phyloP scores from a whole-genome alignment of 176 grass and related monocot species.

The Melocanna baccifera region DNA sequence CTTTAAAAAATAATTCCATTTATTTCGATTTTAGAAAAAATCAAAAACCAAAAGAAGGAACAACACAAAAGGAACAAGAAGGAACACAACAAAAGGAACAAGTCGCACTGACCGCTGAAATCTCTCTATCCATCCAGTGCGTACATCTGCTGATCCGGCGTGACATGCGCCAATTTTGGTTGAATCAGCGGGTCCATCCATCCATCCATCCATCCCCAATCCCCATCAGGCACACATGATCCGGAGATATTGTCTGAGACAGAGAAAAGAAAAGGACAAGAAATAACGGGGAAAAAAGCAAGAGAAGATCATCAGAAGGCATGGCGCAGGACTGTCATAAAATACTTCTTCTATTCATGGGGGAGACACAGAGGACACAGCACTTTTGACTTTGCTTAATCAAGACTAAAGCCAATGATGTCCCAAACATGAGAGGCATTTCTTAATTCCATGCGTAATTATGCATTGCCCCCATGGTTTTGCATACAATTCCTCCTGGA shows the following conservation, averaged over 20 bases:
- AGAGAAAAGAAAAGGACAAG: neutral
- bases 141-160: neutral
- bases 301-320: neutral
- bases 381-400: conserved; percentile 46
- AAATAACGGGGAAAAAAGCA: conserved; percentile 5
- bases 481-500: neutral
- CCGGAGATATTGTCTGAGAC: neutral
- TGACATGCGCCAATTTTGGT: conserved; percentile 14
- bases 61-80: neutral
- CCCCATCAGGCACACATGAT: neutral
- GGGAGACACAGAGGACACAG: neutral
- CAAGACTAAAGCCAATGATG: conserved; percentile 37
- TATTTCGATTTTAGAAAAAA: no score
- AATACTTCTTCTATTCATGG: neutral
- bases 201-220: no score
- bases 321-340: neutral
- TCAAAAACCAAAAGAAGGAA: neutral
- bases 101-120: neutral
- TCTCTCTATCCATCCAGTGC: neutral
- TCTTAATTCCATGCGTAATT: conserved; percentile 28
- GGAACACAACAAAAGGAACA: conserved; percentile 7
- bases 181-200: conserved; percentile 1
- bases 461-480: neutral
- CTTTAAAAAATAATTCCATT: no score
- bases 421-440: conserved; percentile 13